A percentile compares a stretch with the other conserved stretches of the same genome.
Evolutionary conservation across 805 yeast genomes (phyloP).

Genomic region (Saturnispora silvae): DNA sequence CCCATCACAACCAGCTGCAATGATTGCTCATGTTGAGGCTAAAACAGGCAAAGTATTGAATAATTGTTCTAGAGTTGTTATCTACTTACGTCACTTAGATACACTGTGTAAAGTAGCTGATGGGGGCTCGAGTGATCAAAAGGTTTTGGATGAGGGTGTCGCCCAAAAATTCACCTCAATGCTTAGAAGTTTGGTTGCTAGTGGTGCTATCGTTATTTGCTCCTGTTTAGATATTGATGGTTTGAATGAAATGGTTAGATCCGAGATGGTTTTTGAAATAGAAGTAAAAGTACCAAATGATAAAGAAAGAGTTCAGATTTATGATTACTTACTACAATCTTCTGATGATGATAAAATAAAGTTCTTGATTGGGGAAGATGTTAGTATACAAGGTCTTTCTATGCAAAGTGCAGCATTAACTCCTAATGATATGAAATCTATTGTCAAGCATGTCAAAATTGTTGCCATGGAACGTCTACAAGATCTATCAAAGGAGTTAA

Average conservation of each 20-base stretch:
- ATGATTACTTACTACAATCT: constrained; percentile 34
- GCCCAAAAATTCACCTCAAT: constrained; percentile 46
- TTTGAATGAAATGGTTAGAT: constrained; percentile 54
- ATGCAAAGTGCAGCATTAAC: constrained; percentile 88
- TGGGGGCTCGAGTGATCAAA: constrained; percentile 32
- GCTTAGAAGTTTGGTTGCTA: constrained; percentile 41
- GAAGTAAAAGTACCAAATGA: constrained; percentile 72
- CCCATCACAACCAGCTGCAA: constrained; percentile 50
- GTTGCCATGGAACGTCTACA: constrained; percentile 42
- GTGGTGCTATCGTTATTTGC: constrained; percentile 47
- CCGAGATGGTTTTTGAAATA: constrained; percentile 66
- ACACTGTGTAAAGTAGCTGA: constrained; percentile 58
- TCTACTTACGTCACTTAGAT: constrained; percentile 66
- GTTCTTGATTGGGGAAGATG: constrained; percentile 34
- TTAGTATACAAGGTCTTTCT: constrained; percentile 50
- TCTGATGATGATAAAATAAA: constrained; percentile 8
- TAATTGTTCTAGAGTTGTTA: constrained; percentile 34
- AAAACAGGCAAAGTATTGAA: constrained; percentile 55
- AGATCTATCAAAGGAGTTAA: constrained; percentile 22
- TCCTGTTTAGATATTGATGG: constrained; percentile 61
- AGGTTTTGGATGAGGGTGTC: constrained; percentile 28
- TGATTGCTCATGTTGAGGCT: constrained; percentile 69
- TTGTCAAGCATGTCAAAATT: constrained; percentile 54
- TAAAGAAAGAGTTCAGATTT: constrained; percentile 55
- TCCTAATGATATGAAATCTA: constrained; percentile 68